Base-by-base conservation (phyloP, 2,329 filamentous ascomycete species). In the Bipolaris oryzae region DNA sequence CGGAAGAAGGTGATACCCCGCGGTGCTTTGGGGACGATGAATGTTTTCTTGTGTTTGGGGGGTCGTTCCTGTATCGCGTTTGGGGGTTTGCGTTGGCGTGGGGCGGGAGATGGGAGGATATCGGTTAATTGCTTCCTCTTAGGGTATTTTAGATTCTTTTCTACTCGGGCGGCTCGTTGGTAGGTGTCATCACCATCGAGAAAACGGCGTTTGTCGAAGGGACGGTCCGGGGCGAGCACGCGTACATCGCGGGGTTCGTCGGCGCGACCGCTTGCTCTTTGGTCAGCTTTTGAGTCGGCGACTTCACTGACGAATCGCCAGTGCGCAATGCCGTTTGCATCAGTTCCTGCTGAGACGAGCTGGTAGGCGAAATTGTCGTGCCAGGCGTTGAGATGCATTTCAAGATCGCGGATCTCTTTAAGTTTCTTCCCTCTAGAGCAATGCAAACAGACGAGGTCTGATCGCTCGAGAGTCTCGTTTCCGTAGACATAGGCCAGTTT, bases 1-100 rank as follows among this genome's bases (percentile, higher is more conserved):
- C 78, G 70, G 57, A 77, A 80, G 54, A 80, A 77, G 0, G 65
- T 70, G 11, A 79, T 61, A 1, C 69, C 69, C 1, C 31, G 18
- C 0, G 71, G 68, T 0, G 78, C 70, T 5, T 57, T 57, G 2
- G 79, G 79, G 1, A 80, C 76, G 3, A 50, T 45, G 44, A 74
- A 74, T 37, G 64, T 76, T 33, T 69, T 68, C 20, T 50, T 63
- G 3, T 49, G 28, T 21, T 43, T 53, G 20, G 13, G 5, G 3
- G 63, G 63, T 28, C 63, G 60, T 2, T 60, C 53, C 18, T 53
- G 50, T 16, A 73, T 64, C 5, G 64, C 56, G 1, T 62, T 48
- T 15, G 67, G 67, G 23, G 34, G 44, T 33, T 66, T 68, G 13
- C 59, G 56, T 28, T 45, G 49, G 13, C 43, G 31, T 2, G 55